Conservation (phyloP, 768 basidiomycete genomes). For the Boletus rex-veris region DNA sequence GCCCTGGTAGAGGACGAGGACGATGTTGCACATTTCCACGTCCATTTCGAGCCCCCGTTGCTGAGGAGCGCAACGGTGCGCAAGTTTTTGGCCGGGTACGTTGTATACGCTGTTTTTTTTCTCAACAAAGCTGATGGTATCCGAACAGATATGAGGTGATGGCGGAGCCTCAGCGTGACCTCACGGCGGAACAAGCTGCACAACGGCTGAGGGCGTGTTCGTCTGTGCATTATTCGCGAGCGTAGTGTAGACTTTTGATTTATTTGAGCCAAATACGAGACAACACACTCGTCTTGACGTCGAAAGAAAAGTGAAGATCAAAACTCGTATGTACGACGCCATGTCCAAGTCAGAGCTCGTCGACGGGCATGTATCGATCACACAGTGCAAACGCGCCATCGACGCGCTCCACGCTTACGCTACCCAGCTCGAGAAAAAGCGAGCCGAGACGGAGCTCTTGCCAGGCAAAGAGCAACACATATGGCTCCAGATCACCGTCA, state of each 20-base stretch:
- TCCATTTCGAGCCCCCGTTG: conserved; percentile 86
- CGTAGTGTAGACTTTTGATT: neutral
- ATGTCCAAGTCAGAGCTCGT: conserved; percentile 57
- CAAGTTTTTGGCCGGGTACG: conserved; percentile 89
- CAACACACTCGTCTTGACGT: conserved; percentile 5
- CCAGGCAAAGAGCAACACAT: conserved; percentile 78
- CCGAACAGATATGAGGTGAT: conserved; percentile 75
- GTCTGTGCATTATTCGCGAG: conserved; percentile 55
- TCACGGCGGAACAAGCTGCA: conserved; percentile 88
- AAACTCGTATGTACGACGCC: neutral
- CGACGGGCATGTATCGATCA: conserved; percentile 62
- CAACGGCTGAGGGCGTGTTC: conserved; percentile 49
- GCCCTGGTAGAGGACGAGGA: conserved; percentile 36
- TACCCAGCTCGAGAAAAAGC: conserved; percentile 56
- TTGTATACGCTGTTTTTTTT: conserved; percentile 1
- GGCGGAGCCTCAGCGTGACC: conserved; percentile 86
- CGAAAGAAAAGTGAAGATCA: neutral
- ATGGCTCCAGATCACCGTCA: conserved; percentile 87
- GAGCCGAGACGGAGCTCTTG: conserved; percentile 71
- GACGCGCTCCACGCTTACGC: conserved; percentile 75
- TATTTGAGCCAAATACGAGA: conserved; percentile 11
- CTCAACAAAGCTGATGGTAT: neutral
- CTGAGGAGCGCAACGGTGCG: conserved; percentile 76
- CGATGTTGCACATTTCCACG: conserved; percentile 73
- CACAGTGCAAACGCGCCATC: conserved; percentile 77